These are phyloP conservation scores for Cladorrhinum sp. DNA, from an alignment of 2,329 filamentous ascomycete species.

Conservation along the genomic window DNA sequence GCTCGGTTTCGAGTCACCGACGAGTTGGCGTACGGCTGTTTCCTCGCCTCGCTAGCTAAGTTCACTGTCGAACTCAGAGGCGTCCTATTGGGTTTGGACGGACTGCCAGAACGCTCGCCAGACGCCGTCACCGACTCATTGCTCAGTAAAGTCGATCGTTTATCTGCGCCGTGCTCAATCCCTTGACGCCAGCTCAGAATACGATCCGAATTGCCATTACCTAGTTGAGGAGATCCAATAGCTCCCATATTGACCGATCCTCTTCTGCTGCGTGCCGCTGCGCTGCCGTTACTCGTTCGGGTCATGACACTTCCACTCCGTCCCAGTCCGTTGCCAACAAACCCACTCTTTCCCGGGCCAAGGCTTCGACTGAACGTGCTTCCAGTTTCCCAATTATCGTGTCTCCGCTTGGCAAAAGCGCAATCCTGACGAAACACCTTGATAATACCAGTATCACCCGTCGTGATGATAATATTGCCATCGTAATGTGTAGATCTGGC, in stretches of 20 bases:
- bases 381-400: slow-evolving; percentile 73
- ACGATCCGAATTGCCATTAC: slow-evolving; percentile 55
- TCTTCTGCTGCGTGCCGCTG: slow-evolving; percentile 47
- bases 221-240: slow-evolving; percentile 34
- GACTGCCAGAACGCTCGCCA: slow-evolving; percentile 57
- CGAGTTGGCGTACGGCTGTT: slow-evolving; percentile 40
- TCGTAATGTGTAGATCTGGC: slow-evolving; percentile 71
- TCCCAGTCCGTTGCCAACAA: slow-evolving; percentile 57
- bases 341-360: slow-evolving; percentile 55
- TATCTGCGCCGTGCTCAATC: slow-evolving; percentile 42
- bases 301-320: slow-evolving; percentile 57
- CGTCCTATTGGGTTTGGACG: slow-evolving; percentile 42
- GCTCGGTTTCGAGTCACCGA: slow-evolving; percentile 23
- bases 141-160: slow-evolving; percentile 37
- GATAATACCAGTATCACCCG: slow-evolving; percentile 82
- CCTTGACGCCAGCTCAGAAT: slow-evolving; percentile 86
- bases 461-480: slow-evolving; percentile 89
- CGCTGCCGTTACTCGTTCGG: slow-evolving; percentile 49
- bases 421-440: slow-evolving; percentile 97
- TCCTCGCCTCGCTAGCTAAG: slow-evolving; percentile 46
- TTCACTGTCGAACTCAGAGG: slow-evolving; percentile 39
- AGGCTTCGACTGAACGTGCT: slow-evolving; percentile 73
- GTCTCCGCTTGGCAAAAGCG: slow-evolving; percentile 72
- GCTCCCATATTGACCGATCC: slow-evolving; percentile 49
- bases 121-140: slow-evolving; percentile 35